These are phyloP conservation scores for Sphaerosporella brunnea DNA, from an alignment of 495 filamentous ascomycete species.

Conservation along the genomic window DNA sequence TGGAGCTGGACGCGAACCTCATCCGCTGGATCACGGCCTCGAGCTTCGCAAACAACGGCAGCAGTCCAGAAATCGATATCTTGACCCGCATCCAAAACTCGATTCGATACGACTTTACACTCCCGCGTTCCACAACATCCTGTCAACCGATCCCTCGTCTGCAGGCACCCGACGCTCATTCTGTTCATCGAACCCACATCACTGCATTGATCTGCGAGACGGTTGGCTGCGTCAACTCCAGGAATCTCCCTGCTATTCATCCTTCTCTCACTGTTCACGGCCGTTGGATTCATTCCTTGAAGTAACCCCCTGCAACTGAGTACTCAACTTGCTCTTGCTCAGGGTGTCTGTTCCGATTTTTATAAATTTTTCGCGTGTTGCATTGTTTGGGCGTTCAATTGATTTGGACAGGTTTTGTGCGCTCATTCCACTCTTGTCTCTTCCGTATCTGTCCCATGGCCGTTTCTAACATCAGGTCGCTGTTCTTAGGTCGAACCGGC, in stretches of 20 bases:
- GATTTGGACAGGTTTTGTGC: constrained; percentile 4
- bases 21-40: too few relatives aligned
- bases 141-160: neutral
- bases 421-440: neutral
- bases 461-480: neutral
- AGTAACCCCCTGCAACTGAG: neutral
- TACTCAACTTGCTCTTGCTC: neutral
- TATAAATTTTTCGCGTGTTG: neutral
- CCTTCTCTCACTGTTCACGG: neutral
- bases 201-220: neutral
- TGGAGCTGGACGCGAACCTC: too few relatives aligned
- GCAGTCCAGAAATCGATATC: too few relatives aligned
- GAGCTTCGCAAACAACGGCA: neutral
- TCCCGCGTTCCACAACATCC: neutral
- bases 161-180: neutral
- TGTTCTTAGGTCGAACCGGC: neutral
- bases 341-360: neutral
- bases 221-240: neutral
- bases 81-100: too few relatives aligned
- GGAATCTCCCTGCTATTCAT: neutral
- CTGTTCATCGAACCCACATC: neutral
- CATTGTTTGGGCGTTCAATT: constrained; percentile 6
- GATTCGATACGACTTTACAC: too few relatives aligned
- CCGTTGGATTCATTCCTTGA: constrained; percentile 1
- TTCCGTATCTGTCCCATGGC: neutral